Evolutionary conservation across 441 rosid genomes (phyloP).

Genomic region (Euphorbia corollata): DNA sequence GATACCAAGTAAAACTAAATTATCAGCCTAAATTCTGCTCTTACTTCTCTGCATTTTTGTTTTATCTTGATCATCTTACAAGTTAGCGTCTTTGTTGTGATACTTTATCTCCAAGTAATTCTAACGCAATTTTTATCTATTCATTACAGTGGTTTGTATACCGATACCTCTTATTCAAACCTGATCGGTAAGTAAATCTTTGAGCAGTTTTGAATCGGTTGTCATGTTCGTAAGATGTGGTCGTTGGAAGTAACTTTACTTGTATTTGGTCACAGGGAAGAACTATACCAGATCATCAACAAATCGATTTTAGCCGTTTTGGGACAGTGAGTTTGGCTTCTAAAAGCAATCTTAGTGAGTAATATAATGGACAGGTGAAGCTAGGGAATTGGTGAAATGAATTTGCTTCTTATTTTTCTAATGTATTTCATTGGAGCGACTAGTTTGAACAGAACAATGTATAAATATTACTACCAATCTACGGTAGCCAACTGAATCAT

Average conservation of each 20-base stretch:
- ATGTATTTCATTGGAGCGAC: too few relatives aligned
- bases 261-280: not conserved
- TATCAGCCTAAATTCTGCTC: too few relatives aligned
- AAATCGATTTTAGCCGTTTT: too few relatives aligned
- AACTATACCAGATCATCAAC: too few relatives aligned
- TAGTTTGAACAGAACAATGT: too few relatives aligned
- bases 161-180: conserved; percentile 84
- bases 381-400: too few relatives aligned
- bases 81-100: not conserved
- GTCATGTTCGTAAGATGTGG: not conserved
- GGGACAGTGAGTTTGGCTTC: too few relatives aligned
- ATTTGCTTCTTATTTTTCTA: too few relatives aligned
- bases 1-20: not conserved
- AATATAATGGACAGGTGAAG: too few relatives aligned
- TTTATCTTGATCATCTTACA: not conserved
- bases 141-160: conserved; percentile 72
- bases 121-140: conserved; percentile 21
- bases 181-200: conserved; percentile 51
- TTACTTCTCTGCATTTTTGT: not conserved
- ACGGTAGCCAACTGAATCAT: too few relatives aligned
- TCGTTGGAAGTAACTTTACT: not conserved
- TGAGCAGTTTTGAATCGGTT: conserved; percentile 9
- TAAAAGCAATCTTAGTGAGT: too few relatives aligned
- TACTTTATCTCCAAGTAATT: not conserved
- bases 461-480: too few relatives aligned